Percentiles rank a stretch among this genome's conserved stretches.
Evolutionary conservation across 129 eudicot genomes (phyloP).

Genomic region (Tagetes erecta): DNA sequence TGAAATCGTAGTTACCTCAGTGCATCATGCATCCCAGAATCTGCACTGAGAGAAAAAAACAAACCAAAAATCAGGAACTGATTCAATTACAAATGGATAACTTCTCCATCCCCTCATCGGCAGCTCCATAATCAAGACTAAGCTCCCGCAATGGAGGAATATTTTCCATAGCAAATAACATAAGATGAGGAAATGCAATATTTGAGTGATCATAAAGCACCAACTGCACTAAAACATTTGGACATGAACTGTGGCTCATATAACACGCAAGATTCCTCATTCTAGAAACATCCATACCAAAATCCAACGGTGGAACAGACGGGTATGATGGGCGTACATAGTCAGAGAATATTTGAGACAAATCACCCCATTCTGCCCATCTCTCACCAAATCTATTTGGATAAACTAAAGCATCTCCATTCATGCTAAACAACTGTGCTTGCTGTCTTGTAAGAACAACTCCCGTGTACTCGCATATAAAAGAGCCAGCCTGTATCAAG

Average conservation of each 20-base stretch:
- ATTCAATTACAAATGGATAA: conserved; percentile 68
- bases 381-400: conserved; percentile 74
- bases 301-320: conserved; percentile 64
- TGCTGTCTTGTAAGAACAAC: conserved; percentile 74
- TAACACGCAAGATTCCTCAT: conserved; percentile 94
- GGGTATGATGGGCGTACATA: conserved; percentile 60
- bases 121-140: conserved; percentile 81
- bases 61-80: conserved; percentile 21
- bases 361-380: conserved; percentile 96
- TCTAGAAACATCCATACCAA: conserved; percentile 85
- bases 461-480: conserved; percentile 77
- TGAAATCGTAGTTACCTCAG: conserved; percentile 39
- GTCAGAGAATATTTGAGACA: conserved; percentile 60
- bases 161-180: conserved; percentile 90
- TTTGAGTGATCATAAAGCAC: conserved; percentile 81
- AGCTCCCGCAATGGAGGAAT: conserved; percentile 93
- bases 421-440: conserved; percentile 61
- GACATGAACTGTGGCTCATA: conserved; percentile 73
- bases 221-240: conserved; percentile 80
- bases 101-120: conserved; percentile 66
- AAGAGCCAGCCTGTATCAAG: conserved; percentile 71
- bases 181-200: conserved; percentile 71
- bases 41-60: conserved; percentile 19
- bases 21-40: conserved; percentile 23
- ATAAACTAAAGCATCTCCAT: conserved; percentile 67